Percentiles rank a stretch among this genome's conserved stretches.
These are phyloP conservation scores for Cystobasidium slooffiae DNA, from an alignment of 1,284 basidiomycete genomes.

Conservation along the genomic window DNA sequence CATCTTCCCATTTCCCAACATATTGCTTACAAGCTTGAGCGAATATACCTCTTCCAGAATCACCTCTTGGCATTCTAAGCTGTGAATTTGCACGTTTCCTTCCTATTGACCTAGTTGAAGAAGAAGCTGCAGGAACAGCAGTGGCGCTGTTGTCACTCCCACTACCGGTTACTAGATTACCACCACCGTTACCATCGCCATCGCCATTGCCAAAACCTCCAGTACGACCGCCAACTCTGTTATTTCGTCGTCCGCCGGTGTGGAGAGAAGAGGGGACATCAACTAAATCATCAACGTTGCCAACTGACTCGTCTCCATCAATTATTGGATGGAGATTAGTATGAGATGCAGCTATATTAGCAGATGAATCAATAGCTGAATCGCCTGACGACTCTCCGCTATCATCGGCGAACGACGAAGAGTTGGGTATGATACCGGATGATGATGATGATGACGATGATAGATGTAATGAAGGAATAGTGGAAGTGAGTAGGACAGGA, in stretches of 20 bases:
- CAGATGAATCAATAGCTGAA: conserved; percentile 2
- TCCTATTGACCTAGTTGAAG: background rate
- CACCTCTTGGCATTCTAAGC: conserved; percentile 2
- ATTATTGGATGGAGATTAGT: too few relatives aligned
- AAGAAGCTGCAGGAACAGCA: background rate
- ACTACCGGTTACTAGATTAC: background rate
- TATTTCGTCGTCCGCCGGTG: too few relatives aligned
- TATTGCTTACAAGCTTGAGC: background rate
- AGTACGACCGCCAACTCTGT: too few relatives aligned
- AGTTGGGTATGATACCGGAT: background rate
- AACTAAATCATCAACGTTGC: too few relatives aligned
- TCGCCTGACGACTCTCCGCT: background rate
- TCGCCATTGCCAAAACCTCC: too few relatives aligned
- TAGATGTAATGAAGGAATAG: background rate
- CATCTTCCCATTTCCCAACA: background rate
- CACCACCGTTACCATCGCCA: too few relatives aligned
- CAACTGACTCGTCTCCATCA: too few relatives aligned
- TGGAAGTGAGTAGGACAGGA: background rate
- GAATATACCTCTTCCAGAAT: conserved; percentile 2
- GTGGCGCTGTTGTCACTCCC: background rate
- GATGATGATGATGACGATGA: background rate
- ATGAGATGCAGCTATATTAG: too few relatives aligned
- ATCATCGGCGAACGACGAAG: background rate
- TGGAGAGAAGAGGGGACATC: too few relatives aligned
- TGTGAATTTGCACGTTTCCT: conserved; percentile 4